Evolutionary conservation across 2,329 filamentous ascomycete species (phyloP), one percentile per base, ranked within the genome.

Genomic region (Aureobasidium lini): DNA sequence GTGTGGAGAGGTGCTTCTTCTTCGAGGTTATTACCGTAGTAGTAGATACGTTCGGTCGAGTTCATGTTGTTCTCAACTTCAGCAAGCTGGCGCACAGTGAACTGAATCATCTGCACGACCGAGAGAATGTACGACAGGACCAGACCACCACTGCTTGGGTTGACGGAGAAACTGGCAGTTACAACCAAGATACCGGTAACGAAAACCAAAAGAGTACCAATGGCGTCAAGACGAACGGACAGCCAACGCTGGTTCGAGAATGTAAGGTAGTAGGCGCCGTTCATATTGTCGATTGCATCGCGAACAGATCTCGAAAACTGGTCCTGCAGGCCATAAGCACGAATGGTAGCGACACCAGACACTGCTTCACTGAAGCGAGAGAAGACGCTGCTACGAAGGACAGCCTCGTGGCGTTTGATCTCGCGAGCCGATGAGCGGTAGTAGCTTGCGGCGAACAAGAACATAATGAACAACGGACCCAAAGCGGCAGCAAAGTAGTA

Each of bases 1-100:
- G 89, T 86, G 67, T 92, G 88, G 1, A 92, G 79, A 0, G 92
- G 90, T 0, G 93, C 90, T 72, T 97, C 94, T 70, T 96, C 88
- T 63, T 95, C 91, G 4, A 99, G 82, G 65, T 89, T 75, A 0
- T 84, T 90, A 58, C 90, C 92, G 71, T 97, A 97, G 76, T 95
- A 90, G 70, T 91, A 85, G 36, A 97, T 79, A 52, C 94, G 87
- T 75, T 97, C 93, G 0, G 95, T 94, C 0, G 92, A 87, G 71
- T 96, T 97, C 93, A 97, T 97, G 69, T 92, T 90, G 74, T 96
- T 97, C 73, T 97, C 93, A 8, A 97, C 90, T 72, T 96, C 93
- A 29, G 93, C 93, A 7, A 96, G 80, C 73, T 97, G 93, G 16
- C 94, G 84, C 16, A 97, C 90, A 0, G 90, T 93, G 73, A 96